Conservation (phyloP, 192 early-diverging fungal species). For the Coemansia sp. region DNA sequence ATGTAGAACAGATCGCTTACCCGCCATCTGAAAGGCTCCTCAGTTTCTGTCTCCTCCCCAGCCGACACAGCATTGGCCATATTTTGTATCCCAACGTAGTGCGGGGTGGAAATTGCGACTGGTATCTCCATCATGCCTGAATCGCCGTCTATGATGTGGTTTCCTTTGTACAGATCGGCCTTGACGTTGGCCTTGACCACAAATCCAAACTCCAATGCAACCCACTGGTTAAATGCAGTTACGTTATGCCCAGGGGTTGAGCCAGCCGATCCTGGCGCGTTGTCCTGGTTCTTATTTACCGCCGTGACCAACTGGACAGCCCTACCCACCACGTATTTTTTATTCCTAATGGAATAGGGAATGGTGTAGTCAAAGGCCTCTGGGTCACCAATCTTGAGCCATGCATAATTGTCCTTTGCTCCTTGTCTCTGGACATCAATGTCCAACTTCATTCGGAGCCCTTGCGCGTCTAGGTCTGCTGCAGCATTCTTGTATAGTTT, state of each 20-base stretch:
- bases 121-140: slow-evolving; percentile 22
- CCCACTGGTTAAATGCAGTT: background rate
- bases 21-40: slow-evolving; percentile 31
- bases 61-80: background rate
- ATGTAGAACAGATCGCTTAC: slow-evolving; percentile 30
- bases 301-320: background rate
- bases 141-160: slow-evolving; percentile 19
- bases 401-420: background rate
- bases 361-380: slow-evolving; percentile 17
- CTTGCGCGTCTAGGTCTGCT: slow-evolving; percentile 17
- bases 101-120: slow-evolving; percentile 15
- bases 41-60: background rate
- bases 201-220: slow-evolving; percentile 12
- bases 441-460: slow-evolving; percentile 8
- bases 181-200: slow-evolving; percentile 7
- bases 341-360: slow-evolving; percentile 4
- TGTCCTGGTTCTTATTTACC: background rate
- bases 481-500: slow-evolving; percentile 26
- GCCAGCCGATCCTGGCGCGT: no score
- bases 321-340: slow-evolving; percentile 4
- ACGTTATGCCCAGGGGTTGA: background rate
- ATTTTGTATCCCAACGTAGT: slow-evolving; percentile 6
- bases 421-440: background rate
- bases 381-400: slow-evolving; percentile 10
- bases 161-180: slow-evolving; percentile 11